Base-by-base conservation (phyloP, 2,329 filamentous ascomycete species). In the Bretziella fagacearum region DNA sequence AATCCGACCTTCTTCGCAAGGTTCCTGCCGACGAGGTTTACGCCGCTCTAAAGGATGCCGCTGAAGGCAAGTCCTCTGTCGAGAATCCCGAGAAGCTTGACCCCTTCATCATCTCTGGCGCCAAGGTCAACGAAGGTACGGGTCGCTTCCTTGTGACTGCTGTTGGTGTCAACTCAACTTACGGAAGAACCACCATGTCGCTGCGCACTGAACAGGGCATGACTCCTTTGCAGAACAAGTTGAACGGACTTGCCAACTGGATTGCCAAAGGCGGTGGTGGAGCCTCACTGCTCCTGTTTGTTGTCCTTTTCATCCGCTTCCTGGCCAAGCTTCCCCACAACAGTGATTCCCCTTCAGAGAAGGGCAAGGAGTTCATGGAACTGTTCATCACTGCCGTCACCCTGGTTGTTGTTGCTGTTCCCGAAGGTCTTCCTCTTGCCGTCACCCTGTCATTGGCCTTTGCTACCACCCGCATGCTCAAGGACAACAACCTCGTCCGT, bases 301-400 rank as follows among this genome's bases (percentile, higher is more conserved):
- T 85, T 45, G 79, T 85, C 20, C 67, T 87, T 10, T 75, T 87
- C 55, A 83, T 89, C 65, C 79, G 83, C 56, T 89, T 86, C 58
- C 65, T 84, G 20, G 78, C 71, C 27, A 61, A 69, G 13, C 67
- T 89, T 6, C 70, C 71, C 4, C 56, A 63, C 29, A 76, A 73
- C 55, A 36, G 54, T 18, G 58, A 53, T 0, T 61, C 64, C 0
- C 63, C 75, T 1, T 65, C 73, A 0, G 62, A 71, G 44, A 85
- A 84, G 61, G 63, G 58, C 0, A 63, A 63, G 30, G 59, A 70
- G 13, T 80, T 81, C 55, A 65, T 81, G 55, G 65, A 74, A 20
- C 76, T 81, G 44, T 68, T 81, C 44, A 79, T 81, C 48, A 71
- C 77, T 29, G 72, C 76, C 15, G 71, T 81, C 48, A 80, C 75